These are phyloP conservation scores for Saturnispora galanensis DNA, from an alignment of 805 yeast species.

Conservation along the genomic window DNA sequence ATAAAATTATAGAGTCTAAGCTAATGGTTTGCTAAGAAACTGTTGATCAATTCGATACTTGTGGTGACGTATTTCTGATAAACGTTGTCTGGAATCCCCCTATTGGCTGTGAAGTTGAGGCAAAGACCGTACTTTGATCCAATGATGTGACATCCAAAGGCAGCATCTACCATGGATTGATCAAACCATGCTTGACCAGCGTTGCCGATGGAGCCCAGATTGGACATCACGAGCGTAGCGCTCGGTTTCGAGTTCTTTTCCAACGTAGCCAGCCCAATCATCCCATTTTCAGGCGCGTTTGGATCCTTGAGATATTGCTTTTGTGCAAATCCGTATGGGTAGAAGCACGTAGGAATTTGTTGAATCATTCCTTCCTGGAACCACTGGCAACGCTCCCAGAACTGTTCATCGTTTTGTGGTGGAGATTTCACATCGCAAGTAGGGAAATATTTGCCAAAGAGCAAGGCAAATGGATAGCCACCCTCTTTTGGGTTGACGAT, in stretches of 20 bases:
- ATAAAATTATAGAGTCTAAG: background rate
- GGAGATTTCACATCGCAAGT: background rate
- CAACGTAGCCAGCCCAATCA: conserved; percentile 1
- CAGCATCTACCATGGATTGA: conserved; percentile 12
- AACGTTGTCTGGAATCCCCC: conserved; percentile 4
- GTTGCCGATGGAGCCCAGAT: conserved; percentile 6
- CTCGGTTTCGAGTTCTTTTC: conserved; percentile 6
- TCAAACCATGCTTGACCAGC: conserved; percentile 7
- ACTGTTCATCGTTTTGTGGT: background rate
- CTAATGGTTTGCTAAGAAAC: too few species aligned
- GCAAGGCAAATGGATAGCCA: conserved; percentile 8
- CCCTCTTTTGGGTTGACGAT: background rate
- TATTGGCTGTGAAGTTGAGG: conserved; percentile 8
- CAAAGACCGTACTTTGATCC: conserved; percentile 2
- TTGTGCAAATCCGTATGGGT: conserved; percentile 5
- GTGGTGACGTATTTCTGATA: background rate
- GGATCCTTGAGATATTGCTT: background rate
- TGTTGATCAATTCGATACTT: too few species aligned
- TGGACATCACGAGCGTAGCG: conserved; percentile 9
- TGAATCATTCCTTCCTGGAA: conserved; percentile 6
- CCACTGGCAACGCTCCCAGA: conserved; percentile 1
- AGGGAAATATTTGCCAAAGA: conserved; percentile 8
- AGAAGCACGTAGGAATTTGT: background rate
- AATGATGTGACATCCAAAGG: conserved; percentile 9
- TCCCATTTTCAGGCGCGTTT: background rate